Conservation (phyloP, 1,139 yeast species). For the Yamadazyma trypodendri region DNA sequence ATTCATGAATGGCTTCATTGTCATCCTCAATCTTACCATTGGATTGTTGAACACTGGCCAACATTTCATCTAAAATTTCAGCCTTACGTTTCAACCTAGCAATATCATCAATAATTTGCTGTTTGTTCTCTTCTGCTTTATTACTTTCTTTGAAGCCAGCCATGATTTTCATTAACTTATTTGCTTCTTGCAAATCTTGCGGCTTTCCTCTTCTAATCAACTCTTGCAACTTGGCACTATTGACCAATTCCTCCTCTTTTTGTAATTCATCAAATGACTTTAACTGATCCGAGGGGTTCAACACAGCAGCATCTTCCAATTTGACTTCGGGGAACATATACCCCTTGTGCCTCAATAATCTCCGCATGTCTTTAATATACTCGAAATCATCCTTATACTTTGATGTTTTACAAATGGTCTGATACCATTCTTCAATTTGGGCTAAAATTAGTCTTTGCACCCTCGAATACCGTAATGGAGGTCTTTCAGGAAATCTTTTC, state of each 20-base stretch:
- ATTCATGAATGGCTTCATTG: conserved; percentile 74
- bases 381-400: conserved; percentile 90
- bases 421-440: conserved; percentile 96
- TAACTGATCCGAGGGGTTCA: conserved; percentile 87
- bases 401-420: conserved; percentile 88
- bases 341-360: conserved; percentile 81
- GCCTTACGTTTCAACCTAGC: conserved; percentile 84
- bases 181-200: conserved; percentile 92
- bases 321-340: conserved; percentile 90
- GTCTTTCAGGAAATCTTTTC: conserved; percentile 90
- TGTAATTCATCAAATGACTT: conserved; percentile 89
- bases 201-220: conserved; percentile 94
- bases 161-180: conserved; percentile 94
- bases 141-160: conserved; percentile 93
- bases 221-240: conserved; percentile 93
- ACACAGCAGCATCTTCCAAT: conserved; percentile 88
- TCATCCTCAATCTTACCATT: conserved; percentile 48
- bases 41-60: conserved; percentile 53
- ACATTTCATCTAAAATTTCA: conserved; percentile 89
- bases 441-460: conserved; percentile 84
- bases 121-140: conserved; percentile 59
- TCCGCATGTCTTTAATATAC: conserved; percentile 93
- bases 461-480: conserved; percentile 80
- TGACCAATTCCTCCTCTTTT: conserved; percentile 89
- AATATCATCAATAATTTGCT: conserved; percentile 79